Percentiles rank a stretch among this genome's conserved stretches.
These are phyloP conservation scores for Boletus nobilissimus DNA, from an alignment of 1,284 basidiomycete genomes.

Conservation along the genomic window DNA sequence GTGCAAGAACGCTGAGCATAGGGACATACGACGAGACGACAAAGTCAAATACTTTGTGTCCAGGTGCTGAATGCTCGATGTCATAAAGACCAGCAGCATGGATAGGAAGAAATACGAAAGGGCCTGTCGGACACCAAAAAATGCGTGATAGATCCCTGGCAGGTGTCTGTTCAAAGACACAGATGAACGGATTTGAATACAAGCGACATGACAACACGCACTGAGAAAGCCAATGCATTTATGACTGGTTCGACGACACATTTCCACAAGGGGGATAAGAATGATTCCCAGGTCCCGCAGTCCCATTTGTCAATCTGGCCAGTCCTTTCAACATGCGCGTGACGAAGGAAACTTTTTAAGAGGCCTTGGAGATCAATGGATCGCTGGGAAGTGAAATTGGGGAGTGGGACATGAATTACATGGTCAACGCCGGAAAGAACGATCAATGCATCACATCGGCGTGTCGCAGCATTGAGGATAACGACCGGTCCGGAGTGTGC, in stretches of 20 bases:
- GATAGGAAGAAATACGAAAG: too few species aligned
- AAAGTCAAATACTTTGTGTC: too few species aligned
- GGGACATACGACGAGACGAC: too few species aligned
- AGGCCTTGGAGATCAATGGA: background rate
- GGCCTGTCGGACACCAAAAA: too few species aligned
- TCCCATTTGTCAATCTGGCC: background rate
- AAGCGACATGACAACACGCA: background rate
- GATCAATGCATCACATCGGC: background rate
- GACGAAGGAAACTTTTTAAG: background rate
- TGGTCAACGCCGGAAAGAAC: background rate
- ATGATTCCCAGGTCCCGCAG: background rate
- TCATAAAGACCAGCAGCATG: too few species aligned
- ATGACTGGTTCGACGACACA: background rate
- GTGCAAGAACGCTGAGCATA: background rate
- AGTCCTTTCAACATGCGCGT: background rate
- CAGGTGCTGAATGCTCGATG: too few species aligned
- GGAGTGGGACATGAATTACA: background rate
- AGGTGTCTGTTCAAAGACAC: too few species aligned
- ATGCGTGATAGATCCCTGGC: too few species aligned
- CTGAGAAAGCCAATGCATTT: background rate
- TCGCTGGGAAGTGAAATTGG: background rate
- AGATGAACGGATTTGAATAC: background rate
- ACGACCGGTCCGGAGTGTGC: background rate
- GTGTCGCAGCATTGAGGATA: background rate
- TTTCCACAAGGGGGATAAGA: background rate